Percentiles rank a stretch among this genome's conserved stretches.
phyloP scores from a whole-genome alignment of 2,329 filamentous ascomycete genomes.

The Sporothrix variecibatus region DNA sequence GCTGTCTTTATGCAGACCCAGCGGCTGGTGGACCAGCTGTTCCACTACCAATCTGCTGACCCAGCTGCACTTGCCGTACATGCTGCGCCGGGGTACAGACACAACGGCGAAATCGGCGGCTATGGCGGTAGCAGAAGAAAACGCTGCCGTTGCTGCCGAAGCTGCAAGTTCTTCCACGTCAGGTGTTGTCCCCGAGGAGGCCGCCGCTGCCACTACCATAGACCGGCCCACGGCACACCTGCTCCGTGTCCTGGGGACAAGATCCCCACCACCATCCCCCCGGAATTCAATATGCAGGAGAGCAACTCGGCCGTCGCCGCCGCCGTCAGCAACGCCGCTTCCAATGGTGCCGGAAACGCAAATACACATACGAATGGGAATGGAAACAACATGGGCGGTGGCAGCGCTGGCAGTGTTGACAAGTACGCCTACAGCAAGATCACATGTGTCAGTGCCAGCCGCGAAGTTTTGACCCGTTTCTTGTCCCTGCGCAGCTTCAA shows the following conservation, averaged over 20 bases:
- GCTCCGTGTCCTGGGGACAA: background rate
- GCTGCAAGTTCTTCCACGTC: background rate
- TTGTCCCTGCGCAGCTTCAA: conserved; percentile 41
- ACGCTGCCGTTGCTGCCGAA: background rate
- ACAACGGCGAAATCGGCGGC: background rate
- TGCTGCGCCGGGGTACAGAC: conserved; percentile 37
- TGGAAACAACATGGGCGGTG: background rate
- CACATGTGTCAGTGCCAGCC: conserved; percentile 45
- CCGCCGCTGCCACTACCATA: background rate
- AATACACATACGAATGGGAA: background rate
- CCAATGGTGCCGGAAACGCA: background rate
- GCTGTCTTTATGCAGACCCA: conserved; percentile 37
- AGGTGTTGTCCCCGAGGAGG: background rate
- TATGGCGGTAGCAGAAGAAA: background rate
- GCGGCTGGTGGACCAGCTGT: conserved; percentile 46
- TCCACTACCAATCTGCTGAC: conserved; percentile 47
- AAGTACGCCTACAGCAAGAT: conserved; percentile 44
- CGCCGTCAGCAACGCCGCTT: background rate
- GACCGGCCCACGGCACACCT: background rate
- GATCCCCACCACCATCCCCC: background rate
- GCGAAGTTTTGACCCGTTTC: conserved; percentile 46
- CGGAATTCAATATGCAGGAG: background rate
- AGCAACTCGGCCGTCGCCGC: background rate
- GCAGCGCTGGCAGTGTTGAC: conserved; percentile 27
- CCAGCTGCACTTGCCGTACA: conserved; percentile 49